Base-by-base conservation (phyloP, 2,329 filamentous ascomycete species). In the Didymella keratinophila region DNA sequence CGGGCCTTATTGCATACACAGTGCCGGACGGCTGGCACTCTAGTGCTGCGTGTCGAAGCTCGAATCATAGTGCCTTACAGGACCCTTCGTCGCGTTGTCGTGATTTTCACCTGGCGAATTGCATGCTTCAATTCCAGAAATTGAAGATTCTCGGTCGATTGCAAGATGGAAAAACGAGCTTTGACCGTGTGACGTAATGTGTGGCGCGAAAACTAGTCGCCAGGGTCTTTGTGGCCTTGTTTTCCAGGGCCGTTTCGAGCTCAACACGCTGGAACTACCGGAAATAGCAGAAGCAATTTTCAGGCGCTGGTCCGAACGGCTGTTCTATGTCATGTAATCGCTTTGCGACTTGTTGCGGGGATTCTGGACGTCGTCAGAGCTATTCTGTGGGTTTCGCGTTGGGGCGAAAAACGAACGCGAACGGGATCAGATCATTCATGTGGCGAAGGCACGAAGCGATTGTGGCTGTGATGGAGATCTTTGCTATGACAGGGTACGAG, bases 391-490 rank as follows among this genome's bases (percentile, higher is more conserved):
- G 14, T 12, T 20, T 16, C 52, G 42, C 45, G 43, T 52, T 41
- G 39, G 39, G 20, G 18, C 45, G 34, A 7, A 23, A 41, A 47
- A 6, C 28, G 44, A 55, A 47, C 16, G 51, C 53, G 51, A 56
- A 27, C 20, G 25, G 16, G 11, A 54, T 53, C 41, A 37, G 56
- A 44, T 37, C 49, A 58, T 50, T 14, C 10, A 14, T 54, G 59
- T 64, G 51, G 63, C 61, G 50, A 62, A 30, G 28, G 27, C 12
- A 6, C 18, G 30, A 7, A 41, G 37, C n/a, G 45, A 49, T 23
- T 50, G 59, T 56, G 65, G 63, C 63, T 68, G 64, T 66, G 60
- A 50, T 55, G 55, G 21, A 52, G 56, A 63, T 66, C 58, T 55
- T 58, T 53, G 25, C 50, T 42, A 25, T 23, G 39, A 42, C 11